Percentiles rank a stretch among this genome's conserved stretches.
phyloP scores from a whole-genome alignment of 441 rosid genomes.

The Eutrema salsugineum region DNA sequence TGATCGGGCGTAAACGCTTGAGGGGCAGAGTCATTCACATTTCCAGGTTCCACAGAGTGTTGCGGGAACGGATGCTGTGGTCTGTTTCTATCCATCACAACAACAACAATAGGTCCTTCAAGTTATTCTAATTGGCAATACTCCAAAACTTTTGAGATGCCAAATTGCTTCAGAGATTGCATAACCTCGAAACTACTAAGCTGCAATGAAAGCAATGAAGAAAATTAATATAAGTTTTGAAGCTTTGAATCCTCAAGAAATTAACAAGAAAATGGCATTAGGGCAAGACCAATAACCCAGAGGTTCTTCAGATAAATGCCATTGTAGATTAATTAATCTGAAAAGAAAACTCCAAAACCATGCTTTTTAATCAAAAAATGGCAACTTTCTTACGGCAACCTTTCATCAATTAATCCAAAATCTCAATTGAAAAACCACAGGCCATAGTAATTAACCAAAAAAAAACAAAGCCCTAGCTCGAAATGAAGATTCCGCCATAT shows the following conservation, averaged over 20 bases:
- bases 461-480: not conserved
- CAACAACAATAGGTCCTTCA: slow-evolving; percentile 12
- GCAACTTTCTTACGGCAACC: slow-evolving; percentile 19
- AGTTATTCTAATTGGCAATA: not conserved
- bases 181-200: slow-evolving; percentile 4
- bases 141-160: slow-evolving; percentile 2
- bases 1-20: slow-evolving; percentile 51
- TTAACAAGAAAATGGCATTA: not conserved
- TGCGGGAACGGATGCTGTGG: slow-evolving; percentile 43
- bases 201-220: slow-evolving; percentile 23
- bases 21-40: slow-evolving; percentile 52
- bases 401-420: slow-evolving; percentile 12
- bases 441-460: not conserved
- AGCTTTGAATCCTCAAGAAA: slow-evolving; percentile 33
- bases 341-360: slow-evolving; percentile 24
- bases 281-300: not conserved
- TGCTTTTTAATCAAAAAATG: slow-evolving; percentile 5
- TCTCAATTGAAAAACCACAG: not conserved
- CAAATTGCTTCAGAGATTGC: slow-evolving; percentile 21
- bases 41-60: slow-evolving; percentile 40
- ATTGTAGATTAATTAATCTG: not conserved
- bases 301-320: not conserved
- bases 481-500: slow-evolving; percentile 5
- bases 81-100: slow-evolving; percentile 55
- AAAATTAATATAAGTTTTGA: not conserved